Evolutionary conservation across 176 grass and related monocot species (phyloP).

Genomic region (Luzula sylvatica): DNA sequence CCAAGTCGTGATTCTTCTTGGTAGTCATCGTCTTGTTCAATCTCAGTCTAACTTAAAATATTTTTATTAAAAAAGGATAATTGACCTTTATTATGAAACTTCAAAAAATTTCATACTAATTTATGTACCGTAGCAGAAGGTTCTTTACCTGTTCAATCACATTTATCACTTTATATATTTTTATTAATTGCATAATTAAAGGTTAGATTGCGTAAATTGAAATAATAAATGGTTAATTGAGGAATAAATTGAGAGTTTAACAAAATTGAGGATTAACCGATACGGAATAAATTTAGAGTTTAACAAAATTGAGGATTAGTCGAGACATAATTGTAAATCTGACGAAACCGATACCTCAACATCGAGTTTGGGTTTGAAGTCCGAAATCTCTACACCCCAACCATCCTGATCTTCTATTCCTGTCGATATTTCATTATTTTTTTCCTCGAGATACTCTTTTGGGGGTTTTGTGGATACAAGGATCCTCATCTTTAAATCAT

Average conservation of each 20-base stretch:
- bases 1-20: constrained; percentile 33
- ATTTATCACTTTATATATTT: too few species aligned
- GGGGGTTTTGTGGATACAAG: constrained; percentile 75
- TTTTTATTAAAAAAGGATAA: background rate
- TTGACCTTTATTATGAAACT: background rate
- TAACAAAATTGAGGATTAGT: too few species aligned
- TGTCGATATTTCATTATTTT: constrained; percentile 9
- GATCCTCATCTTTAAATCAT: constrained; percentile 51
- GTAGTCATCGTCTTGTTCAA: constrained; percentile 18
- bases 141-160: too few species aligned
- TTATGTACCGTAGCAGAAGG: too few species aligned
- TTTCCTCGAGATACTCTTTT: constrained; percentile 48
- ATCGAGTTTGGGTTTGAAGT: constrained; percentile 6
- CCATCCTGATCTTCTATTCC: constrained; percentile 19
- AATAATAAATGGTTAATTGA: too few species aligned
- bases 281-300: too few species aligned
- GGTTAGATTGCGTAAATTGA: too few species aligned
- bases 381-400: constrained; percentile 56
- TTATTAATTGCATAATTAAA: too few species aligned
- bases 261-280: too few species aligned
- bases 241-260: too few species aligned
- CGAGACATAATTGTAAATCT: too few species aligned
- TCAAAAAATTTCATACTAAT: too few species aligned
- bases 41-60: constrained; percentile 13
- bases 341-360: constrained; percentile 39